Percentiles rank a stretch among this genome's conserved stretches.
phyloP scores from a whole-genome alignment of 805 yeast genomes.

The Brettanomyces nanus region DNA sequence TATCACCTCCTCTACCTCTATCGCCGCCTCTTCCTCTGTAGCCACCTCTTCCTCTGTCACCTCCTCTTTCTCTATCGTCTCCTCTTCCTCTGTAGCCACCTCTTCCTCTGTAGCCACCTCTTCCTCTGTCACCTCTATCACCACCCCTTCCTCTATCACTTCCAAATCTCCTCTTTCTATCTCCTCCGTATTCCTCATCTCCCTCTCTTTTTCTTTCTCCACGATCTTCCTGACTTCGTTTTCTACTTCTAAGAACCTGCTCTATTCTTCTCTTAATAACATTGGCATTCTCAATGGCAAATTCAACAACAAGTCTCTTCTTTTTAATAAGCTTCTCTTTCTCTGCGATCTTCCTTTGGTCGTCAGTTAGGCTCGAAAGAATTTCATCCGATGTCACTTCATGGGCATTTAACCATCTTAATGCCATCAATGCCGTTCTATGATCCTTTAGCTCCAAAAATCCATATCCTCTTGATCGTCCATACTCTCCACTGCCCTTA shows the following conservation, averaged over 20 bases:
- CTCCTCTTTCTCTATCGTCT: conserved; percentile 19
- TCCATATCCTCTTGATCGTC: conserved; percentile 95
- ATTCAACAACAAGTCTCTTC: conserved; percentile 84
- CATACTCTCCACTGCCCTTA: conserved; percentile 77
- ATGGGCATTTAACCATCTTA: conserved; percentile 95
- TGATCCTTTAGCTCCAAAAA: conserved; percentile 91
- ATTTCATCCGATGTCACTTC: conserved; percentile 68
- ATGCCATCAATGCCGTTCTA: conserved; percentile 86
- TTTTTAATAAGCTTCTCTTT: conserved; percentile 43
- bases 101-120: conserved; percentile 1
- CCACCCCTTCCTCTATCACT: not conserved
- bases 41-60: conserved; percentile 14
- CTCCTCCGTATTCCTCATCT: conserved; percentile 9
- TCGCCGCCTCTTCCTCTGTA: conserved; percentile 6
- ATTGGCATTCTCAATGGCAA: conserved; percentile 92
- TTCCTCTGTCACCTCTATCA: conserved; percentile 21
- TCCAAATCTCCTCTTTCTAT: conserved; percentile 19
- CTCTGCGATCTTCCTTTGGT: conserved; percentile 49
- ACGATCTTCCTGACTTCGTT: no score
- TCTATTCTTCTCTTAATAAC: conserved; percentile 88
- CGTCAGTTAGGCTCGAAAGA: conserved; percentile 59
- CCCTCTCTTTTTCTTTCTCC: conserved; percentile 21
- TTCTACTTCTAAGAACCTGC: conserved; percentile 31
- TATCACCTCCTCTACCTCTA: conserved; percentile 7
- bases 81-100: conserved; percentile 19